Evolutionary conservation across 805 yeast genomes (phyloP), one percentile per base, ranked within the genome.

Genomic region (Saitoella complicata): DNA sequence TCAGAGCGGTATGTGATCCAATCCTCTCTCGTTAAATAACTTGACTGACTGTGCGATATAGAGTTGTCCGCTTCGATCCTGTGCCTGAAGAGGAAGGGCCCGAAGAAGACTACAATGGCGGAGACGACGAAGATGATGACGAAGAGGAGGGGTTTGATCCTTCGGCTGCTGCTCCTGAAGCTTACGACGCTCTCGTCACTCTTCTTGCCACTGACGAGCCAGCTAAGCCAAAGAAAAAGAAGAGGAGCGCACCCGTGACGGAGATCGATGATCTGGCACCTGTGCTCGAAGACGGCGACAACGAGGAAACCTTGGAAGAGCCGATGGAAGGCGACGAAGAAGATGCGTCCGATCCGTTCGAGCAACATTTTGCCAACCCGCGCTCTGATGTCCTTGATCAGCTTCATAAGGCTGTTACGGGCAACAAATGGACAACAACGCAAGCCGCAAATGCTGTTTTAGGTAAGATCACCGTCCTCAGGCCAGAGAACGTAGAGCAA

Each of bases 331-430:
- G 2, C 21, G 59, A 61, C 40, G 69, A 63, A 11, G 67, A 60
- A 5, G 66, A 63, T 40, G 44, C 51, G 7, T 57, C 61, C 6
- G 95, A 88, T 61, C 83, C 94, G 0, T 86, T 82, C 53, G 82
- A 81, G 49, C 55, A 62, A 8, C 97, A 87, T 58, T 87, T 80
- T 60, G 79, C 46, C 4, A 44, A 38, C 31, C 46, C 46, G 9
- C 43, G 45, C 21, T 32, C 33, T 10, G 31, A 32, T 5, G 32
- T 12, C 9, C 43, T 45, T 32, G 39, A 33, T 39, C 44, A 39
- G 34, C 21, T 40, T 38, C 56, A 58, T 42, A 36, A 42, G 10
- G 39, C 13, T 37, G 47, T 42, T 5, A 41, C 41, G 34, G 13
- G 43, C n/a, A 48, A 44, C 30, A 45, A 43, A 9, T 48, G 51